Percentiles rank a stretch among this genome's conserved stretches.
Evolutionary conservation across 2,329 filamentous ascomycete species (phyloP).

Genomic region (Sclerotinia glacialis): DNA sequence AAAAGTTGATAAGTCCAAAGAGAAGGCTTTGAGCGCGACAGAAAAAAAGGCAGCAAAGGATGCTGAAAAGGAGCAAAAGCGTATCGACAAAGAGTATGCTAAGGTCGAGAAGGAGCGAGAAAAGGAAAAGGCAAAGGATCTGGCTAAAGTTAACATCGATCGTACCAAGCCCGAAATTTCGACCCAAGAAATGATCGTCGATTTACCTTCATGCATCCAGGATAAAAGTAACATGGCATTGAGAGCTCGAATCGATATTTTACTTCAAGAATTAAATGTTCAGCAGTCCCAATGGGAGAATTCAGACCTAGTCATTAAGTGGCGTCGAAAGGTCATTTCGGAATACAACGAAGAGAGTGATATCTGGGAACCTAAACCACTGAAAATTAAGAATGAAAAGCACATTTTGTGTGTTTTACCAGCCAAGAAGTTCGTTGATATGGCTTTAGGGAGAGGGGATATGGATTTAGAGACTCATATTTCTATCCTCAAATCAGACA

Average conservation of each 20-base stretch:
- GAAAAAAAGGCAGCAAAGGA: conserved; percentile 29
- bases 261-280: conserved; percentile 53
- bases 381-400: conserved; percentile 46
- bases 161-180: conserved; percentile 72
- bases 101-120: conserved; percentile 62
- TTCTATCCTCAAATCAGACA: conserved; percentile 51
- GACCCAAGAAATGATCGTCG: conserved; percentile 73
- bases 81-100: conserved; percentile 54
- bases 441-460: conserved; percentile 49
- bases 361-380: conserved; percentile 49
- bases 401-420: conserved; percentile 56
- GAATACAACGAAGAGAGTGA: conserved; percentile 47
- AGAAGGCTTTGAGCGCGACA: conserved; percentile 28
- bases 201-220: conserved; percentile 57
- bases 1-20: conserved; percentile 18
- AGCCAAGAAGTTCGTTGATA: conserved; percentile 63
- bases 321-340: conserved; percentile 51
- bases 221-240: conserved; percentile 42
- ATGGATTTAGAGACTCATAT: conserved; percentile 59
- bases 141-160: conserved; percentile 71
- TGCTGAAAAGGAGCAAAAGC: conserved; percentile 41
- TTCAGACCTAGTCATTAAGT: conserved; percentile 50
- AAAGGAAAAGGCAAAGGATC: conserved; percentile 61
- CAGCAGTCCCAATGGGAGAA: conserved; percentile 47
- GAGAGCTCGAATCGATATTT: conserved; percentile 46